A percentile compares a stretch with the other conserved stretches of the same genome.
Evolutionary conservation across 352 stramenopile species (phyloP).

Genomic region (Phytophthora europaea): DNA sequence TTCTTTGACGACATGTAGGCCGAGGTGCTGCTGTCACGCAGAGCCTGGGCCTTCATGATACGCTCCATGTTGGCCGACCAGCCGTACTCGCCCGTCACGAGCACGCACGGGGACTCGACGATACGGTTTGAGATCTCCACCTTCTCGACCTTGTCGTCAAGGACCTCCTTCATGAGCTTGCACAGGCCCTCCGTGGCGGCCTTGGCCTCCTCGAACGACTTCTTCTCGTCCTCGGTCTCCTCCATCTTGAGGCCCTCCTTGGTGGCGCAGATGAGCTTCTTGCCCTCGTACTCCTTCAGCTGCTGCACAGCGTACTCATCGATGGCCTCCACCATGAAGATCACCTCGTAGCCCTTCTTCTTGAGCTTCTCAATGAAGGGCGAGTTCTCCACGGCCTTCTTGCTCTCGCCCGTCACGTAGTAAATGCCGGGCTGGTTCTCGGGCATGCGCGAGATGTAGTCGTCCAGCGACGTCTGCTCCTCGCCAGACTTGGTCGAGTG

Average conservation of each 20-base stretch:
- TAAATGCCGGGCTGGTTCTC: conserved; percentile 99
- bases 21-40: conserved; percentile 97
- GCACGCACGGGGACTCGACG: conserved; percentile 98
- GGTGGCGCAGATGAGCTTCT: conserved; percentile 99
- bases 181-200: conserved; percentile 97
- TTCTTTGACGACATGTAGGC: conserved; percentile 99
- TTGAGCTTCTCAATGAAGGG: conserved; percentile 99
- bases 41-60: conserved; percentile 99
- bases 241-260: conserved; percentile 98
- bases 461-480: conserved; percentile 97
- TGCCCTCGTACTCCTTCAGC: conserved; percentile 99
- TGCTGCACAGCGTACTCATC: conserved; percentile 99
- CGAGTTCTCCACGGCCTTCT: conserved; percentile 99
- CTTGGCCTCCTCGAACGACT: conserved; percentile 99
- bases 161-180: conserved; percentile 99
- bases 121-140: conserved; percentile 99
- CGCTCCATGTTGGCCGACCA: conserved; percentile 99
- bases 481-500: conserved; percentile 99
- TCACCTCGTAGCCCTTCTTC: conserved; percentile 99
- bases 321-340: conserved; percentile 99
- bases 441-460: conserved; percentile 98
- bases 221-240: conserved; percentile 98
- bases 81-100: conserved; percentile 99
- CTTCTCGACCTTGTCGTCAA: conserved; percentile 99
- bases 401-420: conserved; percentile 99